A percentile compares a stretch with the other conserved stretches of the same genome.
These are phyloP conservation scores for Candida mesenterica DNA, from an alignment of 1,139 yeast species.

Conservation along the genomic window DNA sequence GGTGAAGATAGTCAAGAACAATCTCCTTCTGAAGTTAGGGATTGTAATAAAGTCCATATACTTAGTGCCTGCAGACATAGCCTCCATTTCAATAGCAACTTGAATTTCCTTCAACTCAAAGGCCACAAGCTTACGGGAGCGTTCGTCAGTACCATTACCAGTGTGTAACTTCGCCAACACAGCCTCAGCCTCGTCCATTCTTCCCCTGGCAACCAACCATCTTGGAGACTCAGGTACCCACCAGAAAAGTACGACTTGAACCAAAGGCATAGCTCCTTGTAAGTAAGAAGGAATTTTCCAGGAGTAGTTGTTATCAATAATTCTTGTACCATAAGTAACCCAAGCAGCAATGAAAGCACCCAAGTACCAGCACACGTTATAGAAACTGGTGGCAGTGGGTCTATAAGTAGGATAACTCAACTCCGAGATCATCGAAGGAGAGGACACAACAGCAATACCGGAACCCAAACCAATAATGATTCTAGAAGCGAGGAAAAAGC, in stretches of 20 bases:
- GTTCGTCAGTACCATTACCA: constrained; percentile 31
- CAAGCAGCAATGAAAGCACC: constrained; percentile 59
- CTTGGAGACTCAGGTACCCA: constrained; percentile 51
- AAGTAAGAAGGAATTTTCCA: constrained; percentile 50
- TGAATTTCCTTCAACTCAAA: constrained; percentile 48
- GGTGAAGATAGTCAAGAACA: constrained; percentile 33
- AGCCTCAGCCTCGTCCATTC: constrained; percentile 30
- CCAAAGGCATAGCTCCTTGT: constrained; percentile 38
- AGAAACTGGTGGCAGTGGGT: constrained; percentile 43
- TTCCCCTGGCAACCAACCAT: constrained; percentile 38
- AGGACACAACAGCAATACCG: constrained; percentile 34
- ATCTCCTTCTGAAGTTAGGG: constrained; percentile 43
- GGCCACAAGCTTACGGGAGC: constrained; percentile 35
- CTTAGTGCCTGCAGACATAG: constrained; percentile 21
- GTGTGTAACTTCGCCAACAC: constrained; percentile 40
- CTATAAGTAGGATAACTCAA: constrained; percentile 49
- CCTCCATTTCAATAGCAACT: constrained; percentile 37
- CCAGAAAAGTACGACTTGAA: constrained; percentile 26
- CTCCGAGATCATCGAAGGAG: constrained; percentile 43
- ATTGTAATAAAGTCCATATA: constrained; percentile 37
- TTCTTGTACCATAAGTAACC: constrained; percentile 49
- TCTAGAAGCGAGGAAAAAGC: constrained; percentile 37
- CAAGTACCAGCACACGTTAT: constrained; percentile 42
- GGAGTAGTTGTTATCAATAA: constrained; percentile 25
- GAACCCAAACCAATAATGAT: constrained; percentile 44